Base-by-base conservation (phyloP, 2,329 filamentous ascomycete species). In the Penicillium sp. region DNA sequence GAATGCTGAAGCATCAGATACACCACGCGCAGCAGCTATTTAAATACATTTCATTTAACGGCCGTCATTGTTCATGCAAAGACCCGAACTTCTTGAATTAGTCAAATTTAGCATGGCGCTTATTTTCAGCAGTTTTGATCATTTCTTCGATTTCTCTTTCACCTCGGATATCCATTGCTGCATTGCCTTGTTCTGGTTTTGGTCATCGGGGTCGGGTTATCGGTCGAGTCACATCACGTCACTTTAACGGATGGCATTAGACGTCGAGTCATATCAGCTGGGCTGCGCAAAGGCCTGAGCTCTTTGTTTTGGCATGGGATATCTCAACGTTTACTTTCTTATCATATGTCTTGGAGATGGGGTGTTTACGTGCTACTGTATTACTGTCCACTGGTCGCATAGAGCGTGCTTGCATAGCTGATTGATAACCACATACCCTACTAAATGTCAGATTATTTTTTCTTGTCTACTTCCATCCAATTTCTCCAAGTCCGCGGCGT, bases 41-140 rank as follows among this genome's bases (percentile, higher is more conserved):
- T 69, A 49, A 67, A 8, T 17, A 46, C 61, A 48, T 46, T 56
- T 26, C 31, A 53, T 46, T 41, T 56, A 29, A 51, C 51, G 31
- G 51, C 38, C 51, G 38, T 41, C 35, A 26, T 49, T 48, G 48
- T 26, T 49, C n/a, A 35, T 49, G 54, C 52, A 56, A 47, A 50
- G 48, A 30, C 26, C 30, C 23, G 21, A 51, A 48, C 57, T 58
- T 58, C 31, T 57, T 62, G 52, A 63, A 52, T 61, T 53, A 41
- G 50, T 59, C 52, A 62, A 64, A 56, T 64, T 71, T 71, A 75
- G 73, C 73, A 71, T 75, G 64, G 69, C 74, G 73, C 71, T 67
- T 68, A 58, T 70, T 66, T 64, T 69, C 67, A 64, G 62, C 70
- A 68, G 60, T 58, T 60, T 72, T 72, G 64, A 71, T 66, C 64